Base-by-base conservation (phyloP, 2,329 filamentous ascomycete genomes). In the Fusarium irregulare region DNA sequence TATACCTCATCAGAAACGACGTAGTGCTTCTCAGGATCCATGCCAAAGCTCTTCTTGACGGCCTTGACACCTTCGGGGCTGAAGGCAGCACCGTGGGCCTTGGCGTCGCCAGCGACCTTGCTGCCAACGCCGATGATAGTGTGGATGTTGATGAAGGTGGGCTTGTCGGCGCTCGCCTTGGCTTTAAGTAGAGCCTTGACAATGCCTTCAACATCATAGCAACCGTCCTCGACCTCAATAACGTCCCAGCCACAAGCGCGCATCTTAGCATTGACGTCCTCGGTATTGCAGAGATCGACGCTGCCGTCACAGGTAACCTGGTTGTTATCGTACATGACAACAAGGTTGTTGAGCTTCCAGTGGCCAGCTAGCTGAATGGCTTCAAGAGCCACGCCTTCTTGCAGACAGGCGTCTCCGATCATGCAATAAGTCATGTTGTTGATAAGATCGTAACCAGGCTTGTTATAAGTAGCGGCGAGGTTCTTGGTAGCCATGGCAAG, bases 291-390 rank as follows among this genome's bases (percentile, higher is more conserved):
- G 23, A 79, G 71, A 51, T 88, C 85, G 4, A 88, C 82, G 4
- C 81, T 83, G 2, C 87, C 87, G 60, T 89, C 87, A 70, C 87
- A 89, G 7, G 86, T 88, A 49, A 89, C 80, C 70, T 87, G 84
- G 74, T 89, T 89, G 76, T 89, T 89, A 68, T 89, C 87, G 68
- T 89, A 89, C 48, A 88, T 84, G 27, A 89, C 76, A 6, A 83
- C 83, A 3, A 89, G 77, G 74, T 89, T 89, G 77, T 86, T 84
- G 12, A 89, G 79, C 66, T 80, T 82, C 75, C 83, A 81, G 73
- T 88, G 86, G 2, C 87, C 87, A 8, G 87, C 87, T 8, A 88
- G 81, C 6, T 83, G 83, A 49, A 89, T 83, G 0, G 87, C 84
- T 73, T 89, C 88, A 3, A 88, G 78, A 0, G 80, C 83, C 1